Evolutionary conservation across 768 basidiomycete species (phyloP), one percentile per base, ranked within the genome.

Genomic region (Mrakia frigida): DNA sequence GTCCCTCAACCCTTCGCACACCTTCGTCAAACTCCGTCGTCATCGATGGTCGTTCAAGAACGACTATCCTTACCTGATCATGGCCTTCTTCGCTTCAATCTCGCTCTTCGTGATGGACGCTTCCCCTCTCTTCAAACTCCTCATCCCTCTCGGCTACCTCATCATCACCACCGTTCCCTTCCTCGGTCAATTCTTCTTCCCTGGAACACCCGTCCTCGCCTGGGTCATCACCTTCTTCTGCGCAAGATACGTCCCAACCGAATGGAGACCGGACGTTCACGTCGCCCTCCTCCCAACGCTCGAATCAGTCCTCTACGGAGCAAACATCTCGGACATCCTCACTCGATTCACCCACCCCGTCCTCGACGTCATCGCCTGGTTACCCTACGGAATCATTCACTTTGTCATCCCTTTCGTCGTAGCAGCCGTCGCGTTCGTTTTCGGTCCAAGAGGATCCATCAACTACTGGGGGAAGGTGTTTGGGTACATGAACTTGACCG

Each of bases 321-420:
- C 95, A n/a, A 98, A 98, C 84, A 94, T 98, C 75, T 96, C 93
- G 50, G 95, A 98, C 84, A 90, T 98, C 82, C 90, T 98, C 77
- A 98, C 96, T 33, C 88, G 94, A 25, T 95, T 89, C 84, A 98
- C 96, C 14, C 93, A 96, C 81, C 92, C 94, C 23, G 79, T 93
- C 60, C 89, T 99, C 78, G 96, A 98, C 82, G 88, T 98, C 80
- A 81, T 97, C 60, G 95, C 96, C 0, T 98, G 96, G 97, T 82
- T 98, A 0, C 95, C 97, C 0, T 99, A 99, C 80, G 97, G 97
- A n/a, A 88, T 98, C 67, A 86, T 89, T 25, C 97, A 99, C 84
- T 99, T 96, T 84, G 86, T 86, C 61, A 82, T 91, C 76, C 97
- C 97, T 0, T 91, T 97, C 83, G 84, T 96, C 77, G 88, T 98